A percentile compares a stretch with the other conserved stretches of the same genome.
Conservation (phyloP, 2,329 filamentous ascomycete species). For the Aspergillus texensis region DNA sequence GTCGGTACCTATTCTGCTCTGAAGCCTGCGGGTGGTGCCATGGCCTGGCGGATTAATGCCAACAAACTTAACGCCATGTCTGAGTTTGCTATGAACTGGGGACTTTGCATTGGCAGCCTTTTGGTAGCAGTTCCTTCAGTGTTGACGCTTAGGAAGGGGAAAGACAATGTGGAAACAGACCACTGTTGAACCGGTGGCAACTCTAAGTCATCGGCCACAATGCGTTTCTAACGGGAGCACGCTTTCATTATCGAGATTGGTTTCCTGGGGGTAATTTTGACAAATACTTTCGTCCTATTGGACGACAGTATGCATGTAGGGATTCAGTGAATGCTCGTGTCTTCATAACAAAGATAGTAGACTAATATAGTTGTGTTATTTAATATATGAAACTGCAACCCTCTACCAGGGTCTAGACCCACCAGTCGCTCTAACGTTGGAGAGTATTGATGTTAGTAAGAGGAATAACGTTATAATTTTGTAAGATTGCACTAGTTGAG, state of each 20-base stretch:
- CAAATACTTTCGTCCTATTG: not conserved
- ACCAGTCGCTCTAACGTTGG: not conserved
- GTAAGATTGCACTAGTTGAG: not conserved
- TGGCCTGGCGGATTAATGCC: not conserved
- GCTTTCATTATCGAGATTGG: not conserved
- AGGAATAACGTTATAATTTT: not conserved
- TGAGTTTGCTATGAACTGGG: not conserved
- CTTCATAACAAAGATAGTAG: not conserved
- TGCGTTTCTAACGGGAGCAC: not conserved
- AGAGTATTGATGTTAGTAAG: not conserved
- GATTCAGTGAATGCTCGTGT: not conserved
- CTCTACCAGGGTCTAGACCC: not conserved
- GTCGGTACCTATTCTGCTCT: not conserved
- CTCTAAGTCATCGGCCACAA: not conserved
- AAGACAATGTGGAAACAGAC: not conserved
- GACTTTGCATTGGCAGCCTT: not conserved
- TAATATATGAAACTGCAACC: not conserved
- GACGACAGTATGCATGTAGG: not conserved
- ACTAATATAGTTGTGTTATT: not conserved
- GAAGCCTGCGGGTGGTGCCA: not conserved
- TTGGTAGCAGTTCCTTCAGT: not conserved
- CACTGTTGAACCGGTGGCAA: not conserved
- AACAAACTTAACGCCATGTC: not conserved
- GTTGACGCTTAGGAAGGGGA: not conserved
- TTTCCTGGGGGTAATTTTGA: not conserved